A percentile compares a stretch with the other conserved stretches of the same genome.
Evolutionary conservation across 2,329 filamentous ascomycete genomes (phyloP).

Genomic region (Tympanopsis confertula): DNA sequence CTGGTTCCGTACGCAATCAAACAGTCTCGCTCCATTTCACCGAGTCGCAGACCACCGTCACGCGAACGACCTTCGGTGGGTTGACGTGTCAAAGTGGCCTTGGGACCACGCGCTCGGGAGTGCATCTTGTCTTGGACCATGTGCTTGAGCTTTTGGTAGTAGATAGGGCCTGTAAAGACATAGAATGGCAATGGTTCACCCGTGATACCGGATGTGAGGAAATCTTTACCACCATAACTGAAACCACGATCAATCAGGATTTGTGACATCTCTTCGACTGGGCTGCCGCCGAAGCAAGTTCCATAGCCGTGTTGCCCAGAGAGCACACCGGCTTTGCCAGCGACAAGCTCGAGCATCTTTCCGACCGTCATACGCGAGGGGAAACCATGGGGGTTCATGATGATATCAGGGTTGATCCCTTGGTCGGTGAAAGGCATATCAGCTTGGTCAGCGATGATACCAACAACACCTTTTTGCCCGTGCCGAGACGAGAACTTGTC

Average conservation of each 20-base stretch:
- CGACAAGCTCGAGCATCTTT: constrained; percentile 89
- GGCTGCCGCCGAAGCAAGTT: constrained; percentile 70
- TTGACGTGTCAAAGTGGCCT: constrained; percentile 85
- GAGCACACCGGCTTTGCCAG: constrained; percentile 84
- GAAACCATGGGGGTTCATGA: constrained; percentile 99
- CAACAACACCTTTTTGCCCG: constrained; percentile 95
- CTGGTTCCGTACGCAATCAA: constrained; percentile 92
- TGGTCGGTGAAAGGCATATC: constrained; percentile 92
- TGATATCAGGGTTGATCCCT: constrained; percentile 91
- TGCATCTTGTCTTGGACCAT: constrained; percentile 99
- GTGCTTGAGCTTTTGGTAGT: constrained; percentile 98
- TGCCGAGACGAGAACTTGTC: constrained; percentile 99
- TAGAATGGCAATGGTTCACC: constrained; percentile 90
- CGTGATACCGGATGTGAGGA: constrained; percentile 87
- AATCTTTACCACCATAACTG: constrained; percentile 94
- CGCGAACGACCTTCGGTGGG: constrained; percentile 90
- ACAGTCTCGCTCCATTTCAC: constrained; percentile 98
- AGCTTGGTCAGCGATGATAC: constrained; percentile 90
- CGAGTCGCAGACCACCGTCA: constrained; percentile 81
- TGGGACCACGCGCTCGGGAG: constrained; percentile 77
- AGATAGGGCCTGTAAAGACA: constrained; percentile 97
- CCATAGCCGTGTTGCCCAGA: constrained; percentile 76
- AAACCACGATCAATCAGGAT: constrained; percentile 81
- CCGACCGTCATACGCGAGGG: constrained; percentile 98
- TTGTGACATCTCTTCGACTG: constrained; percentile 79